phyloP scores from a whole-genome alignment of 305 asterid species.

The Fraxinus platypoda region DNA sequence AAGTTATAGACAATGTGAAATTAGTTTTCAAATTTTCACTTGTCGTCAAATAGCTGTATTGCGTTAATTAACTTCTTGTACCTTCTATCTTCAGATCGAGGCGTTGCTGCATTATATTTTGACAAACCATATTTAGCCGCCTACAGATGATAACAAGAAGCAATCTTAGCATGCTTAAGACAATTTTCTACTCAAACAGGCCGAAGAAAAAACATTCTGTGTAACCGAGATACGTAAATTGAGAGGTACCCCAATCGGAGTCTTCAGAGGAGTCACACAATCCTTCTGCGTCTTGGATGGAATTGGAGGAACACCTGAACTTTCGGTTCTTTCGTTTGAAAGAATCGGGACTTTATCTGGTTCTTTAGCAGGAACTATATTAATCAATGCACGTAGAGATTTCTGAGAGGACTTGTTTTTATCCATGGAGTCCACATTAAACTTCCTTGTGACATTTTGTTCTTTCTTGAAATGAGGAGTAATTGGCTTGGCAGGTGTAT shows the following conservation, averaged over 20 bases:
- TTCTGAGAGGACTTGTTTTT: slow-evolving; percentile 39
- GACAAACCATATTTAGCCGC: slow-evolving; percentile 38
- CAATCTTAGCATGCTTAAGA: not conserved
- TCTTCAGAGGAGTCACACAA: slow-evolving; percentile 42
- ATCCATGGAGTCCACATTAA: slow-evolving; percentile 20
- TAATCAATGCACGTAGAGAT: slow-evolving; percentile 44
- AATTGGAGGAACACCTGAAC: slow-evolving; percentile 22
- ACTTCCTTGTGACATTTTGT: slow-evolving; percentile 26
- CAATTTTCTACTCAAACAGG: not conserved
- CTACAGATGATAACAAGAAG: slow-evolving; percentile 36
- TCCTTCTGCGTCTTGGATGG: slow-evolving; percentile 33
- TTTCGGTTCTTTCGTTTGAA: slow-evolving; percentile 31
- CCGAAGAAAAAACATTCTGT: not conserved
- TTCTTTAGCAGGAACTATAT: slow-evolving; percentile 40
- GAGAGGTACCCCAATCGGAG: slow-evolving; percentile 44
- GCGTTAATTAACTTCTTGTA: slow-evolving; percentile 9
- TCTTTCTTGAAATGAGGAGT: slow-evolving; percentile 53
- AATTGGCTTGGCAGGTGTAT: slow-evolving; percentile 47
- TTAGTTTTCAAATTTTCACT: not conserved
- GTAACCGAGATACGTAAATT: not conserved
- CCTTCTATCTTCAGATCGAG: slow-evolving; percentile 55
- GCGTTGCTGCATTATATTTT: slow-evolving; percentile 41
- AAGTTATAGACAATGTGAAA: slow-evolving; percentile 1
- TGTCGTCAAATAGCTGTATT: not conserved
- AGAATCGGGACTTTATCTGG: slow-evolving; percentile 31